Base-by-base conservation (phyloP, 2,329 filamentous ascomycete genomes). In the Aspergillus neotritici region DNA sequence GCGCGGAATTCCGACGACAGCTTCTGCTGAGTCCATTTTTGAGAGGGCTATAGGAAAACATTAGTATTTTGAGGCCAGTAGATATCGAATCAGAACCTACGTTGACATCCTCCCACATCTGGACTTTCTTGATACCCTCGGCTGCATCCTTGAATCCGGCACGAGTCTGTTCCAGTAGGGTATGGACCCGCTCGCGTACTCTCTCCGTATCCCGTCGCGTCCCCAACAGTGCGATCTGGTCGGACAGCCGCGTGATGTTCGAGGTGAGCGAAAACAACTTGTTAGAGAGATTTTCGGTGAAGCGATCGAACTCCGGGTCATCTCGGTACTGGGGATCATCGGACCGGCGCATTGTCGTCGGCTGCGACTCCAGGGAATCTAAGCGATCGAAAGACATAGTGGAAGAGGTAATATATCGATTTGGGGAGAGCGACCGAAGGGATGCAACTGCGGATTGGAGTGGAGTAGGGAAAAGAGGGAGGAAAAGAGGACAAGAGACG, bases 11-110 rank as follows among this genome's bases (percentile, higher is more conserved):
- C 90, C 61, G 87, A 86, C 49, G 88, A 91, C 29, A 98, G 78
- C 66, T 97, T 97, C 56, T 91, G 87, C 61, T 96, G 91, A 15
- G 89, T 93, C 73, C 94, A 97, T 68, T 91, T 94, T 74, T 98
- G 93, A 42, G 88, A 86, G 48, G 91, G 87, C 88, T 95, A 47
- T 30, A 34, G 15, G 15, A 25, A 4, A 25, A 21, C 9, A 6
- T 37, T 38, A 12, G 34, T 16, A 25, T 3, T 25, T 29, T 5
- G 33, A 15, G 5, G 36, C 49, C 34, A 44, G 44, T 57, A 51
- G 14, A 31, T 35, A 9, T 13, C 2, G 31, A 4, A 13, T 31
- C 3, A 14, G 25, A 33, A 57, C 78, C 54, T 75, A 89, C 85
- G 62, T 83, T 87, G 40, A 88, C 82, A 60, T 91, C 88, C 62